These are phyloP conservation scores for Saraca asoca DNA, from an alignment of 331 rosid species.

Conservation along the genomic window DNA sequence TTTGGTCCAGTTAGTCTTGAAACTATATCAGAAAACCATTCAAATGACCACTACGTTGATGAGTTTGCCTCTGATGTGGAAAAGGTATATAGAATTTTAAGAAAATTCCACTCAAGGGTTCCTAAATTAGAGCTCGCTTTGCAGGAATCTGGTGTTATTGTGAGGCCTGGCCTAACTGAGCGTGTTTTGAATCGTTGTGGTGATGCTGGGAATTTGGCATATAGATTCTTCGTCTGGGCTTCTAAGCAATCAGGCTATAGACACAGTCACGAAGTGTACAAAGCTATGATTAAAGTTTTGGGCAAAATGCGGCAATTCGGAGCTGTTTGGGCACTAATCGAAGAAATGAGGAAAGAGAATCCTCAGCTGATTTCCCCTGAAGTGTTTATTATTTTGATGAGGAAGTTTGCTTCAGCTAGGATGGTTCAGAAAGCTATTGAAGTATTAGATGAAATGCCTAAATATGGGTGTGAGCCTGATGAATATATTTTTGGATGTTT, in stretches of 20 bases:
- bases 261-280: constrained; percentile 63
- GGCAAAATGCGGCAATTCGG: constrained; percentile 86
- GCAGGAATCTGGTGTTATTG: constrained; percentile 65
- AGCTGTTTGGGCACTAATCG: constrained; percentile 76
- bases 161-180: constrained; percentile 66
- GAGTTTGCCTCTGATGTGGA: constrained; percentile 73
- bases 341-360: constrained; percentile 74
- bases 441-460: constrained; percentile 82
- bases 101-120: constrained; percentile 72
- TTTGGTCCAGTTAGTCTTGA: constrained; percentile 50
- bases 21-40: constrained; percentile 13
- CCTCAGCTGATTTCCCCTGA: constrained; percentile 57
- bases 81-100: constrained; percentile 61
- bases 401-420: constrained; percentile 76
- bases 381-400: constrained; percentile 68
- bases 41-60: constrained; percentile 36
- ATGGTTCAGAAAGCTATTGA: constrained; percentile 77
- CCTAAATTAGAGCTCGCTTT: constrained; percentile 78
- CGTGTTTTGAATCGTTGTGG: constrained; percentile 73
- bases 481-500: constrained; percentile 80
- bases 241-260: constrained; percentile 62
- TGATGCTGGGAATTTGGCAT: constrained; percentile 81
- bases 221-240: constrained; percentile 72
- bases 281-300: constrained; percentile 66
- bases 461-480: constrained; percentile 75